Base-by-base conservation (phyloP, 108 stramenopile genomes). In the Fistulifera pelliculosa region DNA sequence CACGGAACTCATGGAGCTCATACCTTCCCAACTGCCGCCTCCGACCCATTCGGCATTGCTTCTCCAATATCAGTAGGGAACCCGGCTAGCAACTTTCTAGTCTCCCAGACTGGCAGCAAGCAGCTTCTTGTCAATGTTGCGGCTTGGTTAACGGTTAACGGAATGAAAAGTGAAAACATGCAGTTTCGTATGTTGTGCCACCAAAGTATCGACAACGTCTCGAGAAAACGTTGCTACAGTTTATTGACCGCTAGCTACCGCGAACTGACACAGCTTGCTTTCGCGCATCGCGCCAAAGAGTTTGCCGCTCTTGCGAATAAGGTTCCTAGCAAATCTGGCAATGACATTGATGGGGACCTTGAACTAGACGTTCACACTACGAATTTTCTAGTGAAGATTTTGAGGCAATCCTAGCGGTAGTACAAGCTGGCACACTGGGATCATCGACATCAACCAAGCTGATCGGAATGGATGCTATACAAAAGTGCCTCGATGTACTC, bases 91-190 rank as follows among this genome's bases (percentile, higher is more conserved):
- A 71, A 56, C 15, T 8, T 3, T 5, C 21, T 45, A 17, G 44
- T 19, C 19, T 21, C 19, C 6, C 44, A 17, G 21, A 17, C 16
- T 17, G 6, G 19, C 16, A 45, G 11, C 21, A 52, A 57, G 38
- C 72, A 77, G 60, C 48, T 91, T 24, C 74, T 99, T 12, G 70
- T 92, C 1, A 85, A 96, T 66, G 94, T 99, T 17, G 83, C 93
- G 28, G 94, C 93, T 7, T 99, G 98, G 97, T 74, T 99, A 52
- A 91, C 91, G 35, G 73, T 97, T 47, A 98, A 98, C 74, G 95
- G 96, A 62, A 96, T 99, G 90, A 87, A 87, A 51, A 85, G 88
- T 19, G 99, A 99, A 64, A 93, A 94, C 59, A 81, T 98, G 80
- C 97, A 98, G 68, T 98, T 96, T 71, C 77, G 91, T 27, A 80